Percentiles rank a stretch among this genome's conserved stretches.
phyloP scores from a whole-genome alignment of 148 eudicot species.

The Vaccinium corymbosum region DNA sequence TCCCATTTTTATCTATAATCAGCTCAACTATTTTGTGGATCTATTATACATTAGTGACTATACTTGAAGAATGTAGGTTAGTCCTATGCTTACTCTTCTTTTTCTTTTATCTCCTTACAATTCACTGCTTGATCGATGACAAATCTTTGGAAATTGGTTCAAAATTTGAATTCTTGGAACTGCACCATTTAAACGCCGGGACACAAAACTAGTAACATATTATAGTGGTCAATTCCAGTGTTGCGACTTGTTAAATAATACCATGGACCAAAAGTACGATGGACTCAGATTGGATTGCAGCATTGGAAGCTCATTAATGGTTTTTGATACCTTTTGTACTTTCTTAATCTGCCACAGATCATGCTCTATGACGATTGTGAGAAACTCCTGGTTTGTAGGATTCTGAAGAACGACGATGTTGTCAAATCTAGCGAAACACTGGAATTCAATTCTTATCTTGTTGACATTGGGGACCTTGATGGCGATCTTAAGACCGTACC shows the following conservation, averaged over 20 bases:
- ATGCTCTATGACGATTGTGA: slow-evolving; percentile 66
- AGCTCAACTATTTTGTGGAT: background rate
- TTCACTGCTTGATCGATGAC: background rate
- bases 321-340: background rate
- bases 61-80: background rate
- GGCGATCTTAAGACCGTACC: slow-evolving; percentile 23
- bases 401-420: slow-evolving; percentile 54
- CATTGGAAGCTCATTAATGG: background rate
- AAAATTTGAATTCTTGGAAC: background rate
- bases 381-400: slow-evolving; percentile 50
- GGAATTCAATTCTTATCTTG: slow-evolving; percentile 57
- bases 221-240: background rate
- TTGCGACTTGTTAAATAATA: background rate
- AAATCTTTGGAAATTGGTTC: background rate
- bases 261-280: background rate
- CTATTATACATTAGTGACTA: background rate
- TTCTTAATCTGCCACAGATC: slow-evolving; percentile 35
- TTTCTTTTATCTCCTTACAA: background rate
- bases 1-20: background rate
- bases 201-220: background rate
- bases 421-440: slow-evolving; percentile 59
- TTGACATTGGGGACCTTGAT: slow-evolving; percentile 61
- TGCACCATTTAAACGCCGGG: background rate
- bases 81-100: background rate
- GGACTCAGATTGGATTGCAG: background rate